Percentiles rank a stretch among this genome's conserved stretches.
phyloP scores from a whole-genome alignment of 805 yeast species.

The Yamadazyma philogaea region DNA sequence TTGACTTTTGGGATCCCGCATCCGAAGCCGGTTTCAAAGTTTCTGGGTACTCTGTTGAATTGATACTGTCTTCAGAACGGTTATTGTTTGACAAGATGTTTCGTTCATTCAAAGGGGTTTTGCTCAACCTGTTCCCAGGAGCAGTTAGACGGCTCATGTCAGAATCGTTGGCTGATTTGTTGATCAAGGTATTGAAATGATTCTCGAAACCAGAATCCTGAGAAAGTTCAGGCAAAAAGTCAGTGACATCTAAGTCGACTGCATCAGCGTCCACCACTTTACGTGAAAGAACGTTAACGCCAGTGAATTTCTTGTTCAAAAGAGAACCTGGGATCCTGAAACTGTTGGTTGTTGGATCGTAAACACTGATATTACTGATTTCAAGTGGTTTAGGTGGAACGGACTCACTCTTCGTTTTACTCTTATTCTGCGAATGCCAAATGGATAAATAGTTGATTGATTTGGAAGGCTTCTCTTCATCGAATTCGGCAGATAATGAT shows the following conservation, averaged over 20 bases:
- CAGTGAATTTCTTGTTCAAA: constrained; percentile 33
- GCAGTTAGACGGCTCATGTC: constrained; percentile 15
- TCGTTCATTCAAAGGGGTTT: constrained; percentile 26
- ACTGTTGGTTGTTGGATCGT: constrained; percentile 13
- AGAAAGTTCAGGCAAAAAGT: constrained; percentile 46
- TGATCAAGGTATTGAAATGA: constrained; percentile 32
- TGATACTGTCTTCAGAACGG: constrained; percentile 7
- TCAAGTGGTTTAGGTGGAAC: constrained; percentile 6
- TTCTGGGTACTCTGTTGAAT: not conserved
- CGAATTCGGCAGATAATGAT: constrained; percentile 41
- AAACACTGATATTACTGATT: constrained; percentile 13
- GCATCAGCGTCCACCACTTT: constrained; percentile 41
- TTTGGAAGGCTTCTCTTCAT: constrained; percentile 22
- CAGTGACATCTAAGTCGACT: constrained; percentile 40
- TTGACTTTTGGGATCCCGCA: not conserved
- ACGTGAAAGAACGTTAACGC: constrained; percentile 41
- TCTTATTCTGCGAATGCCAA: constrained; percentile 40
- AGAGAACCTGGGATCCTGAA: constrained; percentile 27
- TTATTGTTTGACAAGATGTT: constrained; percentile 25
- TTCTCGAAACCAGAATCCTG: constrained; percentile 48
- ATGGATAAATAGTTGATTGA: constrained; percentile 34
- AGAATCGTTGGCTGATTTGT: constrained; percentile 7
- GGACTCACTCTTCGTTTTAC: constrained; percentile 9
- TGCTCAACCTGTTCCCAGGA: constrained; percentile 20
- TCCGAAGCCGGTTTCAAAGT: constrained; percentile 6